Percentiles rank a stretch among this genome's conserved stretches.
These are phyloP conservation scores for Komagataella mondaviorum DNA, from an alignment of 805 yeast genomes.

Conservation along the genomic window DNA sequence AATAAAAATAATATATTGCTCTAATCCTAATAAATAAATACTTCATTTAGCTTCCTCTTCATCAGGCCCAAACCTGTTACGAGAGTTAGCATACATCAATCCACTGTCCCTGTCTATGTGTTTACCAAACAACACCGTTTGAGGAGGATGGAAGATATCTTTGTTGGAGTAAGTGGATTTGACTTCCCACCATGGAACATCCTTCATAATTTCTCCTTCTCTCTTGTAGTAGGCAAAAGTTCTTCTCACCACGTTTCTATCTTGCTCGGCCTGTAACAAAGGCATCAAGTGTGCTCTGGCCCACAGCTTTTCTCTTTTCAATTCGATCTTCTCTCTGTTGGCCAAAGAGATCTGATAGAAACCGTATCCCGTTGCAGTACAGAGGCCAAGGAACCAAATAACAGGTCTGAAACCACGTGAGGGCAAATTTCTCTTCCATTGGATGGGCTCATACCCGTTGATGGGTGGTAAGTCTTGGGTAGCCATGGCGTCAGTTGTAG, in stretches of 20 bases:
- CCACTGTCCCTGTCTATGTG: conserved; percentile 18
- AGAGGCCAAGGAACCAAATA: conserved; percentile 51
- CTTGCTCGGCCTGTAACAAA: conserved; percentile 68
- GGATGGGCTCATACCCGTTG: conserved; percentile 77
- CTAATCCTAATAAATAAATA: neutral
- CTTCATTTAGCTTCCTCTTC: neutral
- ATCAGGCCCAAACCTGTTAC: conserved; percentile 11
- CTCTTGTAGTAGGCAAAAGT: conserved; percentile 48
- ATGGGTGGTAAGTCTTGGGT: conserved; percentile 76
- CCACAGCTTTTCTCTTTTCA: conserved; percentile 66
- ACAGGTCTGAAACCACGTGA: conserved; percentile 75
- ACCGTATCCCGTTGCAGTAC: conserved; percentile 57
- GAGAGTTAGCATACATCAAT: conserved; percentile 16
- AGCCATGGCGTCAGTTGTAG: conserved; percentile 1
- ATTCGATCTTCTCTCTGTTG: conserved; percentile 64
- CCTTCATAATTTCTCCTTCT: conserved; percentile 56
- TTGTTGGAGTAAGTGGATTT: conserved; percentile 23
- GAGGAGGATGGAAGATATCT: conserved; percentile 21
- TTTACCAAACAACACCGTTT: conserved; percentile 19
- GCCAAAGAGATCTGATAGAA: conserved; percentile 54
- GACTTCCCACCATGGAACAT: conserved; percentile 49
- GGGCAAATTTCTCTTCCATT: conserved; percentile 82
- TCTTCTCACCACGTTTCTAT: conserved; percentile 66
- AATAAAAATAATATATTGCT: neutral
- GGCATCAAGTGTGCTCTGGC: conserved; percentile 64